These are phyloP conservation scores for Mucor plumbeus DNA, from an alignment of 371 early-diverging fungal species.

Conservation along the genomic window DNA sequence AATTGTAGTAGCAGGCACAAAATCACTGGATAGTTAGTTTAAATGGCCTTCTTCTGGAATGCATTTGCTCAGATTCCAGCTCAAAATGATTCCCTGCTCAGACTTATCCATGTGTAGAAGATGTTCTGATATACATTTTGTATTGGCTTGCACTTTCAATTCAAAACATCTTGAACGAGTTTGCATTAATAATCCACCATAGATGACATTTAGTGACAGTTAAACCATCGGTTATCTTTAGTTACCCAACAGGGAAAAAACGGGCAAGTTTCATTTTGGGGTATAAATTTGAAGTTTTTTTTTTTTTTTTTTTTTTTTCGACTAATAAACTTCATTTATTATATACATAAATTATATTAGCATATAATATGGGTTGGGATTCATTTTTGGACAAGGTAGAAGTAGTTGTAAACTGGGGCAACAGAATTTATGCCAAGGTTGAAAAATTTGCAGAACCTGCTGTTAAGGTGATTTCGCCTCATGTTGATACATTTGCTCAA, in stretches of 20 bases:
- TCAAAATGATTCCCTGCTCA: too few relatives aligned
- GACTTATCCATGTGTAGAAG: too few relatives aligned
- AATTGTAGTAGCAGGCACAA: too few relatives aligned
- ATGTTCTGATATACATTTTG: too few relatives aligned
- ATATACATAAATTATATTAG: not conserved
- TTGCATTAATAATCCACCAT: not conserved
- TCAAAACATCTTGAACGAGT: not conserved
- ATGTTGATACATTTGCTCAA: conserved; percentile 11
- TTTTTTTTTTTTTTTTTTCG: too few relatives aligned
- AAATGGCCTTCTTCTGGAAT: too few relatives aligned
- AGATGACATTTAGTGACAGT: not conserved
- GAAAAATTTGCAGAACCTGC: conserved; percentile 2
- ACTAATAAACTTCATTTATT: too few relatives aligned
- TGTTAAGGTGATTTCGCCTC: conserved; percentile 9
- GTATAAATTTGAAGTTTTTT: not conserved
- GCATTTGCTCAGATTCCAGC: too few relatives aligned
- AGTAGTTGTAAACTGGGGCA: conserved; percentile 7
- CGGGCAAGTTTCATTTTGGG: not conserved
- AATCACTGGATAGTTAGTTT: too few relatives aligned
- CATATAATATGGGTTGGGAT: conserved; percentile 4
- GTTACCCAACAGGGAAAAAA: not conserved
- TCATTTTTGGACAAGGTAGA: conserved; percentile 20
- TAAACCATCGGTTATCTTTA: not conserved
- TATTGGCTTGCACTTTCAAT: too few relatives aligned
- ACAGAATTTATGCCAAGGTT: conserved; percentile 1